Base-by-base conservation (phyloP, 208 protist genomes). In the Crithidia fasciculata region DNA sequence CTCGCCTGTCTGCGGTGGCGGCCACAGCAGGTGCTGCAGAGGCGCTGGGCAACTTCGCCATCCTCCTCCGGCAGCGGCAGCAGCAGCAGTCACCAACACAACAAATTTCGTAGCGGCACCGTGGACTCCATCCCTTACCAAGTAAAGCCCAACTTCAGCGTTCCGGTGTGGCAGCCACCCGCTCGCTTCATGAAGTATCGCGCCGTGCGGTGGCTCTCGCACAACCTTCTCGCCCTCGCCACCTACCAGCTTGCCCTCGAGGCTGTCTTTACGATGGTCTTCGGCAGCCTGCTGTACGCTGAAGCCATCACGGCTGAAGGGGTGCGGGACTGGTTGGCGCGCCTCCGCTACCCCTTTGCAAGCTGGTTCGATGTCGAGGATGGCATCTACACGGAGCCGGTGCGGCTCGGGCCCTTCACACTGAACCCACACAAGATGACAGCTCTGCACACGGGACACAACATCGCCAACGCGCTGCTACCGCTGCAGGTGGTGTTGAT, bases 201-300 rank as follows among this genome's bases (percentile, higher is more conserved):
- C 10, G 63, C 76, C 18, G 68, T 91, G 8, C 70, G 72, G 40
- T 94, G 80, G 80, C 56, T 91, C 7, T 85, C 85, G 5, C 63
- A 78, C 57, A 90, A 94, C 60, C 76, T 89, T 8, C 73, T 90
- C 74, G 49, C 74, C 16, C 49, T 94, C 47, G 87, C 89, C 16
- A 85, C 80, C 18, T 91, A 89, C 54, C 89, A 94, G 70, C 81
- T 94, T n/a, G 50, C 75, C 16, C 72, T 94, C 36, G 85, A 94
- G 78, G 69, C 72, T 2, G 80, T 68, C 43, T 79, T 80, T 53
- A 91, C 89, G 8, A 69, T 72, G 0, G 57, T 80, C 12, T 88
- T 86, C 57, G 82, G 81, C 2, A 72, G 74, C 41, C 45, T 91
- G 40, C 69, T 94, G 4, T 80, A 83, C 41, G 39, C 58, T 4